A percentile compares a stretch with the other conserved stretches of the same genome.
phyloP scores from a whole-genome alignment of 495 filamentous ascomycete species.

The Penicillium goetzii region DNA sequence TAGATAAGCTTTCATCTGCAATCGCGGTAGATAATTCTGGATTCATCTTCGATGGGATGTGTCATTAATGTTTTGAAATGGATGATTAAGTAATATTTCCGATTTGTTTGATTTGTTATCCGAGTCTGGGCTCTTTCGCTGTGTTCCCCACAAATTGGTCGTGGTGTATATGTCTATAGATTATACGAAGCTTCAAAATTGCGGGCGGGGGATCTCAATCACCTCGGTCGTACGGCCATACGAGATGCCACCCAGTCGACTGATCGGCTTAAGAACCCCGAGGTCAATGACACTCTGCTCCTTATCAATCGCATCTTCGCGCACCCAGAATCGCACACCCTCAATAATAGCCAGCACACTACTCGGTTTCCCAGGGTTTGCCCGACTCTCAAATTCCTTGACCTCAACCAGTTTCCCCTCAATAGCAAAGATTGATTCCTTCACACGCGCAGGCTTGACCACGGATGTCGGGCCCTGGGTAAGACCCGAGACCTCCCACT shows the following conservation, averaged over 20 bases:
- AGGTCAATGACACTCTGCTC: slow-evolving; percentile 73
- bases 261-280: slow-evolving; percentile 71
- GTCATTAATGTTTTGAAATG: neutral
- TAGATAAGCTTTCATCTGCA: neutral
- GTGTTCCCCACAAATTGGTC: neutral
- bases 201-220: slow-evolving; percentile 75
- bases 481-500: slow-evolving; percentile 81
- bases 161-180: neutral
- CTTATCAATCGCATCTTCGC: slow-evolving; percentile 86
- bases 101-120: neutral
- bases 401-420: slow-evolving; percentile 77
- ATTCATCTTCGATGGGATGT: neutral
- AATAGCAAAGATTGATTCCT: slow-evolving; percentile 79
- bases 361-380: slow-evolving; percentile 69
- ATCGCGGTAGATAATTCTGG: neutral
- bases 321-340: slow-evolving; percentile 83
- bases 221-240: slow-evolving; percentile 74
- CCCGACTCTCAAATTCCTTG: slow-evolving; percentile 74
- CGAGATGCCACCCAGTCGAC: slow-evolving; percentile 80
- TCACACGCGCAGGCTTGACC: slow-evolving; percentile 73
- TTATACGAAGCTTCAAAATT: slow-evolving; percentile 23
- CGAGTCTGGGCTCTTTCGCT: neutral
- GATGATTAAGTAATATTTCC: neutral
- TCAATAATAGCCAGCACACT: slow-evolving; percentile 79
- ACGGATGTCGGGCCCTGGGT: slow-evolving; percentile 67